A percentile compares a stretch with the other conserved stretches of the same genome.
Evolutionary conservation across 176 grass and related monocot genomes (phyloP).

Genomic region (Triticum monococcum): DNA sequence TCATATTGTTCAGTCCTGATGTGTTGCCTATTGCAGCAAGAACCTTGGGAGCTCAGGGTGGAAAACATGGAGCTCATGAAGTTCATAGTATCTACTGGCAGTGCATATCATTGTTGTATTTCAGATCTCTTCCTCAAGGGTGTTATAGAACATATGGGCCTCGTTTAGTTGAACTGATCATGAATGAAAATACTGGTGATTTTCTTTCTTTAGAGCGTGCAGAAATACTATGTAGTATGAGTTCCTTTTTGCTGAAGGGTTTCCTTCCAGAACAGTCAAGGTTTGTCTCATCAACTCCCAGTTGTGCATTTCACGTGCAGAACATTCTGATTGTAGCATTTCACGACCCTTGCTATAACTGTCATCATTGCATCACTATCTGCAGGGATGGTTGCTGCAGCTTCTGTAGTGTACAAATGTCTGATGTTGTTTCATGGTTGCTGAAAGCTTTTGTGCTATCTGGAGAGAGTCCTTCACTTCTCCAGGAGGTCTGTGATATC

Average conservation of each 20-base stretch:
- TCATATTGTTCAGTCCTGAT: neutral
- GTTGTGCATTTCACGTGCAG: neutral
- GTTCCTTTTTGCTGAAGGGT: slow-evolving; percentile 63
- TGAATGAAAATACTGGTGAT: slow-evolving; percentile 39
- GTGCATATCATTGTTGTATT: slow-evolving; percentile 63
- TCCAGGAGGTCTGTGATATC: slow-evolving; percentile 62
- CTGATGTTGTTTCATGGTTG: slow-evolving; percentile 63
- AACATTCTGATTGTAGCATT: neutral
- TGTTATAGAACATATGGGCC: slow-evolving; percentile 40
- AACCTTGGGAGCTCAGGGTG: slow-evolving; percentile 17
- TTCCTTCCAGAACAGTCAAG: slow-evolving; percentile 50
- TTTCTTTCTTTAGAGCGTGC: slow-evolving; percentile 63
- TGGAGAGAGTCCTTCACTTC: slow-evolving; percentile 56
- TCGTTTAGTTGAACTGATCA: slow-evolving; percentile 49
- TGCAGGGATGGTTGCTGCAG: slow-evolving; percentile 56
- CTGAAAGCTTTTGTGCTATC: slow-evolving; percentile 78
- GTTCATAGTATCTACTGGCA: slow-evolving; percentile 68
- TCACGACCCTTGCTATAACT: neutral
- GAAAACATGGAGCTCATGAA: slow-evolving; percentile 50
- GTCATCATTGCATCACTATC: slow-evolving; percentile 10
- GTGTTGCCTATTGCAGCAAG: too few relatives aligned
- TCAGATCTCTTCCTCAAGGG: slow-evolving; percentile 42
- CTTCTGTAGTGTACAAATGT: slow-evolving; percentile 55
- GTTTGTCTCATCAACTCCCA: slow-evolving; percentile 34
- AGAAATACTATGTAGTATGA: slow-evolving; percentile 63